Evolutionary conservation across 768 basidiomycete genomes (phyloP).

Genomic region (Termitomyces sp.): DNA sequence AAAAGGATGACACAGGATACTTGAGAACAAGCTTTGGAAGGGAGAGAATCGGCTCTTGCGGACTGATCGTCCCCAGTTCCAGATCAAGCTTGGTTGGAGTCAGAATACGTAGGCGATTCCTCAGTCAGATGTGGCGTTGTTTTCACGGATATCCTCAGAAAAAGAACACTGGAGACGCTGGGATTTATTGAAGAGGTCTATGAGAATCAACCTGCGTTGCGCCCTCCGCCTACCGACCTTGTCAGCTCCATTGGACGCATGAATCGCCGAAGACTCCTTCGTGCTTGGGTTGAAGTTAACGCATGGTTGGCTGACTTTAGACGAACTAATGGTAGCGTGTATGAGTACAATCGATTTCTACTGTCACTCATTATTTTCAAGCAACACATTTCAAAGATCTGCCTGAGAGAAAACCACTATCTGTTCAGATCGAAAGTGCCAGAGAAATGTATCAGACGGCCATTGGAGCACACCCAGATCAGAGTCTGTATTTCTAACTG

Average conservation of each 20-base stretch:
- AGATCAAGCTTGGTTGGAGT: constrained; percentile 8
- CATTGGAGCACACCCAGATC: constrained; percentile 73
- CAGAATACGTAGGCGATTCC: constrained; percentile 15
- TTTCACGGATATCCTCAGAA: constrained; percentile 20
- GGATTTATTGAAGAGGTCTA: constrained; percentile 35
- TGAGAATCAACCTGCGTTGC: constrained; percentile 39
- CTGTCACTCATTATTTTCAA: constrained; percentile 18
- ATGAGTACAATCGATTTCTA: neutral
- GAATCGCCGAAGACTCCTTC: constrained; percentile 57
- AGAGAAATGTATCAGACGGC: constrained; percentile 69
- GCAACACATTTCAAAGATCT: constrained; percentile 39
- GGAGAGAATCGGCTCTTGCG: constrained; percentile 36
- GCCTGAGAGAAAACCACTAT: constrained; percentile 30
- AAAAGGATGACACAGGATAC: constrained; percentile 36
- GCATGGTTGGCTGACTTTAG: constrained; percentile 63
- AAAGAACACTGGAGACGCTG: constrained; percentile 38
- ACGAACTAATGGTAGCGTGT: constrained; percentile 35
- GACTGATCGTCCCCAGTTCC: constrained; percentile 7
- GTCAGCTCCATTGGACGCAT: constrained; percentile 38
- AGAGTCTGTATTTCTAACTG: constrained; percentile 43
- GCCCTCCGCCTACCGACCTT: constrained; percentile 51
- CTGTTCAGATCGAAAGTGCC: constrained; percentile 51
- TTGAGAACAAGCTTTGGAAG: constrained; percentile 75
- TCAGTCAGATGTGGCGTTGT: constrained; percentile 44
- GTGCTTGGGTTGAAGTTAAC: constrained; percentile 75